Evolutionary conservation across 2,329 filamentous ascomycete genomes (phyloP).

Genomic region (Thelonectria blattea): DNA sequence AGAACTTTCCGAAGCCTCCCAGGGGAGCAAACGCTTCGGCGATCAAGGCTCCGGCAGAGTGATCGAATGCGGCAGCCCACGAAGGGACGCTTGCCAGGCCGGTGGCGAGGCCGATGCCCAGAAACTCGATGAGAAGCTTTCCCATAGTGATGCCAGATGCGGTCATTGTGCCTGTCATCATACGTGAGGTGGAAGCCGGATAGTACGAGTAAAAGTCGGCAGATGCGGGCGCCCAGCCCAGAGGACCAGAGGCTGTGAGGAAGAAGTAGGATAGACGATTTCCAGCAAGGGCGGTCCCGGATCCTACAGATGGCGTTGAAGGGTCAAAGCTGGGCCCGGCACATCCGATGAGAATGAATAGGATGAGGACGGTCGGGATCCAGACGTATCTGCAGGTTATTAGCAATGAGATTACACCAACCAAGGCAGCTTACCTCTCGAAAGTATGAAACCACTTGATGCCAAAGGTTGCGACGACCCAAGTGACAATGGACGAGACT

Average conservation of each 20-base stretch:
- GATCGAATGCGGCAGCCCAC: not conserved
- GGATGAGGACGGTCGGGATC: not conserved
- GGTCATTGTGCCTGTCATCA: not conserved
- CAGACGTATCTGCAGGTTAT: not conserved
- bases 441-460: not conserved
- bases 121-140: not conserved
- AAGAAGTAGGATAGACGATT: conserved; percentile 1
- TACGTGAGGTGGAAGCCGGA: not conserved
- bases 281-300: not conserved
- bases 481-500: not conserved
- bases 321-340: not conserved
- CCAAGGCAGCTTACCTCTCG: not conserved
- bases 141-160: not conserved
- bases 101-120: not conserved
- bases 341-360: conserved; percentile 1
- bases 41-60: not conserved
- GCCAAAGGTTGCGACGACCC: not conserved
- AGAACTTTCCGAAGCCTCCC: not conserved
- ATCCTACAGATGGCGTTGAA: not conserved
- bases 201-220: conserved; percentile 7
- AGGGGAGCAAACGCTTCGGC: not conserved
- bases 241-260: not conserved
- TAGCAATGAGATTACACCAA: too few relatives aligned
- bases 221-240: conserved; percentile 1
- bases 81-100: not conserved